phyloP scores from a whole-genome alignment of 164 flowering plant species.

The Buxus sempervirens region DNA sequence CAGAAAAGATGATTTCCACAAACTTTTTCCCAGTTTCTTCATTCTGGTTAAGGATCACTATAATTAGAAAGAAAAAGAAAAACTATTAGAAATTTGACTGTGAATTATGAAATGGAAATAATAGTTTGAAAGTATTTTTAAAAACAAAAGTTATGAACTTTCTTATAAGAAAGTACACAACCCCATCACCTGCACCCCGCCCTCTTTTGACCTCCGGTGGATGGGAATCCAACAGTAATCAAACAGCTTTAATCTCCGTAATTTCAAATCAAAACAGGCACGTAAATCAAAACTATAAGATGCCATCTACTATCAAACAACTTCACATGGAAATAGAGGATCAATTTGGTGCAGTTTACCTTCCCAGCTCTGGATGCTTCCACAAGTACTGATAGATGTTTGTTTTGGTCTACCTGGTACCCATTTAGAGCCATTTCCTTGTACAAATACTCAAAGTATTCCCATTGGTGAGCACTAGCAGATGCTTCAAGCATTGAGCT shows the following conservation, averaged over 20 bases:
- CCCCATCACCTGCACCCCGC: too few relatives aligned
- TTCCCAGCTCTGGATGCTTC: conserved; percentile 89
- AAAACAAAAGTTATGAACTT: too few relatives aligned
- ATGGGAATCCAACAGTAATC: too few relatives aligned
- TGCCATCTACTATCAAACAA: too few relatives aligned
- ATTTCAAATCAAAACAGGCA: too few relatives aligned
- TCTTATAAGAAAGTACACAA: too few relatives aligned
- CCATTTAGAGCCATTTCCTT: conserved; percentile 79
- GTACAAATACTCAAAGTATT: conserved; percentile 87
- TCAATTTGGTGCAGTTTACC: conserved; percentile 32
- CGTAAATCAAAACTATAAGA: too few relatives aligned
- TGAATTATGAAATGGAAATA: too few relatives aligned
- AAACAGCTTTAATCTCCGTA: too few relatives aligned
- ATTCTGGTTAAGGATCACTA: background rate
- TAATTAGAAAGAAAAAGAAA: too few relatives aligned
- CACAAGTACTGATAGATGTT: conserved; percentile 56
- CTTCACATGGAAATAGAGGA: background rate
- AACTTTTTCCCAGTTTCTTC: background rate
- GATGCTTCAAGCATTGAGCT: conserved; percentile 76
- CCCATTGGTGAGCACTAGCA: conserved; percentile 84
- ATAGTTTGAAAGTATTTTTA: too few relatives aligned
- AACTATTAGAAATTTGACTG: background rate
- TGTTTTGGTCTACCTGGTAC: conserved; percentile 63
- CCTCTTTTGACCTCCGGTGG: too few relatives aligned
- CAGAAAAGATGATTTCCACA: background rate